phyloP scores from a whole-genome alignment of 805 yeast genomes.

The Lachancea thermotolerans region DNA sequence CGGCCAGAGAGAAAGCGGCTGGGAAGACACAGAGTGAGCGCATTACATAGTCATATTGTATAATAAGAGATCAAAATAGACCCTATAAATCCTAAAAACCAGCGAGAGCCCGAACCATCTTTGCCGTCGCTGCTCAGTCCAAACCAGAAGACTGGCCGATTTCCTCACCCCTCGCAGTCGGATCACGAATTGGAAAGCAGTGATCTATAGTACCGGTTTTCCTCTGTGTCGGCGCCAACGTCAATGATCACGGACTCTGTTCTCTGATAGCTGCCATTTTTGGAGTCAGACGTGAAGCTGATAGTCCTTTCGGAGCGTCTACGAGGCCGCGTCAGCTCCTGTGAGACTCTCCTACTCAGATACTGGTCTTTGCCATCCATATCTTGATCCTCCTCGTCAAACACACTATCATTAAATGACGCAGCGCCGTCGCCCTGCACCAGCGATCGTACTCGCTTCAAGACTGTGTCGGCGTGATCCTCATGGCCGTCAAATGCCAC shows the following conservation, averaged over 20 bases:
- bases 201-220: slow-evolving; percentile 16
- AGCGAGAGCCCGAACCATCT: not conserved
- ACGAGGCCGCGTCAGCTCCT: slow-evolving; percentile 18
- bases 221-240: slow-evolving; percentile 20
- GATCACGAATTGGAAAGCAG: slow-evolving; percentile 4
- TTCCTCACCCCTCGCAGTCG: not conserved
- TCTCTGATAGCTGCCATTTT: slow-evolving; percentile 20
- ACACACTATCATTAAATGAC: slow-evolving; percentile 2
- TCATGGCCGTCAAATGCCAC: slow-evolving; percentile 32
- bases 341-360: slow-evolving; percentile 14
- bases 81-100: not conserved
- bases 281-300: slow-evolving; percentile 23
- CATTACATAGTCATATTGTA: slow-evolving; percentile 5
- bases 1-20: slow-evolving; percentile 38
- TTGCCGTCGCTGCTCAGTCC: not conserved
- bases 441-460: slow-evolving; percentile 5
- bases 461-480: slow-evolving; percentile 15
- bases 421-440: not conserved
- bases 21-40: slow-evolving; percentile 15
- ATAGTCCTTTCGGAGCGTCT: slow-evolving; percentile 24
- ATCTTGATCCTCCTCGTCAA: slow-evolving; percentile 12
- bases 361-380: slow-evolving; percentile 1
- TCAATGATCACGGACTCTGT: slow-evolving; percentile 18
- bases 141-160: not conserved
- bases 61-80: not conserved